Percentiles rank a stretch among this genome's conserved stretches.
phyloP scores from a whole-genome alignment of 2,329 filamentous ascomycete species.

The Fonsecaea nubica region DNA sequence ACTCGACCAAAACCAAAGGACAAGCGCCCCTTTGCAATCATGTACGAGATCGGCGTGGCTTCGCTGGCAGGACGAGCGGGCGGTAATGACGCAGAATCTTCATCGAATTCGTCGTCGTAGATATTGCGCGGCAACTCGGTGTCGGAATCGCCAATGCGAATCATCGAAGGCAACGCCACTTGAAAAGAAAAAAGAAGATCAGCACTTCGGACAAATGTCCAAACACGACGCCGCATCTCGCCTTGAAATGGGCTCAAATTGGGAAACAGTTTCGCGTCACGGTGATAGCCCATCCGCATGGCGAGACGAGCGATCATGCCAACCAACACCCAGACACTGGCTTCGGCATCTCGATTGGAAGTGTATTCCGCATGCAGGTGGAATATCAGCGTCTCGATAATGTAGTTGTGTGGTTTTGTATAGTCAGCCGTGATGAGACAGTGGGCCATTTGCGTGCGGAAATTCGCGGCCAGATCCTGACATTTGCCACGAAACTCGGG shows the following conservation, averaged over 20 bases:
- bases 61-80: slow-evolving; percentile 63
- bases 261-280: slow-evolving; percentile 65
- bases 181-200: slow-evolving; percentile 72
- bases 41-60: slow-evolving; percentile 62
- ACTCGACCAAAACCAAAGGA: slow-evolving; percentile 53
- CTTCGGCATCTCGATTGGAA: slow-evolving; percentile 64
- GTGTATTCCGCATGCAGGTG: slow-evolving; percentile 68
- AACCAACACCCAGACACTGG: slow-evolving; percentile 65
- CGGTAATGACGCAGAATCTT: slow-evolving; percentile 62
- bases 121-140: slow-evolving; percentile 67
- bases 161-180: slow-evolving; percentile 70
- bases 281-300: slow-evolving; percentile 71
- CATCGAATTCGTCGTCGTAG: slow-evolving; percentile 69
- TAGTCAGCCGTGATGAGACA: slow-evolving; percentile 69
- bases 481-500: slow-evolving; percentile 67
- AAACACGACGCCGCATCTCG: slow-evolving; percentile 61
- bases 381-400: slow-evolving; percentile 67
- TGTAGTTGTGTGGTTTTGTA: slow-evolving; percentile 64
- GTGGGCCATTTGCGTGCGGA: slow-evolving; percentile 65
- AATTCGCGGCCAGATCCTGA: slow-evolving; percentile 53
- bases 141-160: slow-evolving; percentile 68
- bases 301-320: slow-evolving; percentile 67
- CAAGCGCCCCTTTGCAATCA: slow-evolving; percentile 55
- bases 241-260: slow-evolving; percentile 66
- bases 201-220: slow-evolving; percentile 61